Evolutionary conservation across 768 basidiomycete genomes (phyloP).

Genomic region (Rhizopogon vesiculosus): DNA sequence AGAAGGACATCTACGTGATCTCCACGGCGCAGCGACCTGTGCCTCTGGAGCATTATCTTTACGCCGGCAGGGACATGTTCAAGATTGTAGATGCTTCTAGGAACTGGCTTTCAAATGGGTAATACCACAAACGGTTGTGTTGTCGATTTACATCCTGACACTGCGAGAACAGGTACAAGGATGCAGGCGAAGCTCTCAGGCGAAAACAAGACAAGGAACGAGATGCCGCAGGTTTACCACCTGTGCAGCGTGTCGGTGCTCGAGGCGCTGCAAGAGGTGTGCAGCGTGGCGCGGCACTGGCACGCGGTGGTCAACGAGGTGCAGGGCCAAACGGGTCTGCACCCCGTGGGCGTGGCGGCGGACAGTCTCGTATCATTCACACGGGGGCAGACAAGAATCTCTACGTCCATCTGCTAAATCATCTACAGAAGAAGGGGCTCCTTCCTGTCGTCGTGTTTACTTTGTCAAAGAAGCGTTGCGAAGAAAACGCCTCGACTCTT

Average conservation of each 20-base stretch:
- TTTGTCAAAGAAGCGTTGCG: slow-evolving; percentile 94
- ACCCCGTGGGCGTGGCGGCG: slow-evolving; percentile 37
- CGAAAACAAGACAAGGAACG: slow-evolving; percentile 98
- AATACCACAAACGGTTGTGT: slow-evolving; percentile 8
- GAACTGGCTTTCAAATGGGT: slow-evolving; percentile 73
- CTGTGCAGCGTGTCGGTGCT: slow-evolving; percentile 80
- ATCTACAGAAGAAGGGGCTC: slow-evolving; percentile 79
- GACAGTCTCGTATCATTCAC: slow-evolving; percentile 53
- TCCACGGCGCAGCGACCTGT: slow-evolving; percentile 95
- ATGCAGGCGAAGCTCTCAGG: slow-evolving; percentile 81
- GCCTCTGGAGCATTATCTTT: slow-evolving; percentile 94
- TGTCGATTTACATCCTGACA: slow-evolving; percentile 2
- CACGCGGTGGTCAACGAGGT: slow-evolving; percentile 53
- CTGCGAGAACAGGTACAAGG: slow-evolving; percentile 65
- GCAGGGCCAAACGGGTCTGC: slow-evolving; percentile 34
- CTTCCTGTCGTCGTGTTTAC: slow-evolving; percentile 97
- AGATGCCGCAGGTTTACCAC: slow-evolving; percentile 88
- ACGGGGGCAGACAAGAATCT: slow-evolving; percentile 81
- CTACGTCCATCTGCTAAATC: slow-evolving; percentile 87
- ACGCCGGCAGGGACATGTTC: slow-evolving; percentile 88
- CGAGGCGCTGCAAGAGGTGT: slow-evolving; percentile 58
- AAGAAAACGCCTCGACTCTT: slow-evolving; percentile 91
- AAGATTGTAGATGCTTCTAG: slow-evolving; percentile 88
- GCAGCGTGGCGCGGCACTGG: slow-evolving; percentile 40
- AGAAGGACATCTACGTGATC: slow-evolving; percentile 99